These are phyloP conservation scores for Cryptococcus wingfieldii DNA, from an alignment of 1,284 basidiomycete species.

Conservation along the genomic window DNA sequence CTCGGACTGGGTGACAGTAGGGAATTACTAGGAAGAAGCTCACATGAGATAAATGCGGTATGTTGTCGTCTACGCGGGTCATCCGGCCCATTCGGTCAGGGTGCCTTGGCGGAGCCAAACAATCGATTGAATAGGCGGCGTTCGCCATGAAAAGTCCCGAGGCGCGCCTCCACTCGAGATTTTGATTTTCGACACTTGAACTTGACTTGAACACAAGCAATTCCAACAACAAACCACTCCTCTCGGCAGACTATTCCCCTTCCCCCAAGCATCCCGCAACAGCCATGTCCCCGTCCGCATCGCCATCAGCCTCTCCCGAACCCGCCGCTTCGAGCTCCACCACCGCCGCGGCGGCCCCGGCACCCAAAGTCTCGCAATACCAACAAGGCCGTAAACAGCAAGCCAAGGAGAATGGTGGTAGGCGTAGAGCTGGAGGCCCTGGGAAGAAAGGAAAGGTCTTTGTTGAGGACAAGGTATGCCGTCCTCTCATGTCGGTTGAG, in stretches of 20 bases:
- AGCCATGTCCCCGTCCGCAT: not conserved
- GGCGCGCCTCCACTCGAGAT: not conserved
- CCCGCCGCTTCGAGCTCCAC: not conserved
- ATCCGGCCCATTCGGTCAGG: too few relatives aligned
- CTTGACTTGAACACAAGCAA: not conserved
- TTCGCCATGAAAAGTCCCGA: not conserved
- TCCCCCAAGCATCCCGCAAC: not conserved
- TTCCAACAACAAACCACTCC: too few relatives aligned
- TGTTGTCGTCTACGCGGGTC: too few relatives aligned
- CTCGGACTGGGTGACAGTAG: too few relatives aligned
- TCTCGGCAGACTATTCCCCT: too few relatives aligned
- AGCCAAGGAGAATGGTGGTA: too few relatives aligned
- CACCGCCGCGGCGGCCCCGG: not conserved
- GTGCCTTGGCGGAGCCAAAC: too few relatives aligned
- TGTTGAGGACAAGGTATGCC: constrained; percentile 43
- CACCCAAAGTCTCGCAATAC: not conserved
- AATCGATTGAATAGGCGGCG: too few relatives aligned
- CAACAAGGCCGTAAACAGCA: too few relatives aligned
- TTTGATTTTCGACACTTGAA: not conserved
- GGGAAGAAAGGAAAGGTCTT: constrained; percentile 47
- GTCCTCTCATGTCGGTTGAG: too few relatives aligned
- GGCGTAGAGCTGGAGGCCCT: constrained; percentile 31
- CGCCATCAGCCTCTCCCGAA: not conserved
- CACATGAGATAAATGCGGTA: too few relatives aligned
- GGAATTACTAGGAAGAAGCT: too few relatives aligned